Base-by-base conservation (phyloP, 1,139 yeast genomes). In the Yamadazyma pseudoaaseri region DNA sequence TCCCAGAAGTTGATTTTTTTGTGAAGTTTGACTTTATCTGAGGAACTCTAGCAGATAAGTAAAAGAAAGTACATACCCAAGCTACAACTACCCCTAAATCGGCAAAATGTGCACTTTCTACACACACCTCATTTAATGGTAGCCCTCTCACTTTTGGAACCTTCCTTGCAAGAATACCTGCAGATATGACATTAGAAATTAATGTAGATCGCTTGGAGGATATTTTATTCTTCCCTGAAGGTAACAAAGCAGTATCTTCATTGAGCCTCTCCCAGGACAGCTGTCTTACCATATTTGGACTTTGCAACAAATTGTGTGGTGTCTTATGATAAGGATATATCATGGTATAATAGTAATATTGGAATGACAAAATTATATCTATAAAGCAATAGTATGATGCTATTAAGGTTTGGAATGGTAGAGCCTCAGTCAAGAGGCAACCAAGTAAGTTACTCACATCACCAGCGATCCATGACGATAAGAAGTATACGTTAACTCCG, bases 401-500 rank as follows among this genome's bases (percentile, higher is more conserved):
- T 28, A 86, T 65, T 14, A 79, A 58, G 2, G 81, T 70, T 55
- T 87, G 97, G 56, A 89, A 87, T 31, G 78, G 71, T 49, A 87
- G 62, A 40, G 87, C 95, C 17, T 72, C 65, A 3, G 94, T 87
- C 35, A 86, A 52, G 2, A 86, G 43, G 43, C 96, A 86, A 9
- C 96, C 95, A 3, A 77, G 47, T 31, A 89, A 65, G 37, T 87
- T 83, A 3, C 90, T 70, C n/a, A 81, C 59, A 54, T 90, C 97
- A 5, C 96, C 97, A 26, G 76, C 52, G 36, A 86, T 70, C 95
- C 96, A 86, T 34, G 80, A 77, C 6, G 71, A 43, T 6, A 89
- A 65, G 47, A 89, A 86, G 11, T 73, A 70, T 14, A 81, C 69
- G n/a, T 94, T 83, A 8, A 89, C 66, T 1, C 96, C 96, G 13